Evolutionary conservation across 208 protist species (phyloP), one percentile per base, ranked within the genome.

Genomic region (Wallacemonas rigidus): DNA sequence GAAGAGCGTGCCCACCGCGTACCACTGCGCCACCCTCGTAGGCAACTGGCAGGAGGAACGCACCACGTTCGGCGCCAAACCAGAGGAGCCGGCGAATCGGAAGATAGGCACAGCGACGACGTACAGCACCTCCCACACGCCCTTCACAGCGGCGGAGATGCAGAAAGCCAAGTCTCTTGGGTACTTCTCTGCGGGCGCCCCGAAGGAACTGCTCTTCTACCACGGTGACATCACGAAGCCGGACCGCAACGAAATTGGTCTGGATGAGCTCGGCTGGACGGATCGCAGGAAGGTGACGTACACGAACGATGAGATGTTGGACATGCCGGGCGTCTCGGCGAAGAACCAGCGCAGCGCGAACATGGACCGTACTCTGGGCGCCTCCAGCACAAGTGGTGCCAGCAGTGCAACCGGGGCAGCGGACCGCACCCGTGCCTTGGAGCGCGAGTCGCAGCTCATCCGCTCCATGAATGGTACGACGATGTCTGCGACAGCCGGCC

Each of bases 21-120:
- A 97, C 74, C 91, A 97, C 75, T 93, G 87, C 70, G 83, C 87
- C 26, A 93, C 90, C 6, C 78, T 97, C 15, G 78, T 95, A 3
- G 87, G 85, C 50, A 94, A 95, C 82, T 97, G 93, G 91, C 76
- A 91, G 45, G 93, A 97, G 76, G 93, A 97, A 67, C 82, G 93
- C 38, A 74, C 56, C 35, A 67, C 64, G 8, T 89, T 84, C 67
- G 81, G 83, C 12, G 72, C 63, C 17, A 72, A 79, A 53, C 40
- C 47, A 12, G 41, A 45, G 48, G 69, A 54, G 51, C 67, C 56
- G 2, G 36, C 60, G 41, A 68, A 58, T 53, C 67, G 38, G 45
- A 35, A 60, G 35, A 58, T 91, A 5, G 80, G 79, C 43, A 35
- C 48, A 41, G 41, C 51, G 64, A 94, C 87, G 11, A 94, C 86